These are phyloP conservation scores for Trametes pubescens DNA, from an alignment of 1,284 basidiomycete species.

Conservation along the genomic window DNA sequence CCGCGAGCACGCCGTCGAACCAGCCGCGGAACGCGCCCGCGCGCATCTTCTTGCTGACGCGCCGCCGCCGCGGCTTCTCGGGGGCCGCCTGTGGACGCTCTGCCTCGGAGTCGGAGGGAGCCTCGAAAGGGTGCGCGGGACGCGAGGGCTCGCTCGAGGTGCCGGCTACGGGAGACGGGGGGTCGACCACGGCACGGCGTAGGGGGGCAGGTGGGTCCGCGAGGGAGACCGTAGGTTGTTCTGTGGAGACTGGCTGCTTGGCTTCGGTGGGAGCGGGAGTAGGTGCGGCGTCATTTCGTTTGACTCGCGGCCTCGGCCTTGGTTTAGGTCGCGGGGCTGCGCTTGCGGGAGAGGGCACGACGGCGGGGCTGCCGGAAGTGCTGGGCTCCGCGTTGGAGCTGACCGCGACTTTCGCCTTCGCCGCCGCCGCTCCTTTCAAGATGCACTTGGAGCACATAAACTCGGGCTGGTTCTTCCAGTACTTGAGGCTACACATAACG, in stretches of 20 bases:
- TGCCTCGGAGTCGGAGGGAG: background rate
- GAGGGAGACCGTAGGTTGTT: background rate
- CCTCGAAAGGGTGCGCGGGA: background rate
- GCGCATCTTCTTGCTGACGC: conserved; percentile 19
- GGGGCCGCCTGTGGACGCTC: background rate
- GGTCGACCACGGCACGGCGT: background rate
- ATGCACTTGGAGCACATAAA: background rate
- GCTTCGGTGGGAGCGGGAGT: no score
- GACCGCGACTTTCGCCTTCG: background rate
- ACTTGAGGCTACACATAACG: background rate
- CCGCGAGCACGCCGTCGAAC: conserved; percentile 18
- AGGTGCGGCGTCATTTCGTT: background rate
- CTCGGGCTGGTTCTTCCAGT: background rate
- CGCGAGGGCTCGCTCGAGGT: background rate
- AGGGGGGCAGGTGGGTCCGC: background rate
- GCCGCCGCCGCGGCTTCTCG: conserved; percentile 1
- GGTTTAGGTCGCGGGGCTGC: background rate
- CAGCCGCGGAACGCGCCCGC: conserved; percentile 20
- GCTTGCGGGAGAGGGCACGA: background rate
- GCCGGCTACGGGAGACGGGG: background rate
- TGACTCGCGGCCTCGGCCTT: background rate
- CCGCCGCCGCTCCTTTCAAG: background rate
- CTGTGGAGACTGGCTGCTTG: background rate
- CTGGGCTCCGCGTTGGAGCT: background rate
- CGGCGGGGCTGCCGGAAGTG: background rate